Evolutionary conservation across 1,284 basidiomycete species (phyloP).

Genomic region (Ganoderma multipileum): DNA sequence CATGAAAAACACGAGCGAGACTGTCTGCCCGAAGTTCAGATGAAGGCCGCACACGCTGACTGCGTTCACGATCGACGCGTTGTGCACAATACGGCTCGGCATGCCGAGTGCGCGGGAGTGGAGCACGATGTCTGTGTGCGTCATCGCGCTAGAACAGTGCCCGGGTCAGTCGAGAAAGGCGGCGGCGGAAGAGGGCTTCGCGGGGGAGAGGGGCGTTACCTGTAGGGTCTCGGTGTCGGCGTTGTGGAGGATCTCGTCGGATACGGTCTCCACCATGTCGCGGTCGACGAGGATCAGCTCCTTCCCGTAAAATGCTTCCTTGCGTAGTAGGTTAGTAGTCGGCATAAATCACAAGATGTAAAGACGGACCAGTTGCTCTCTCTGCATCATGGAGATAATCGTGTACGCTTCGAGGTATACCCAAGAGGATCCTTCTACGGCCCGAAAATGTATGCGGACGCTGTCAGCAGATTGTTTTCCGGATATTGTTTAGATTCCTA

Average conservation of each 20-base stretch:
- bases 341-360: not conserved
- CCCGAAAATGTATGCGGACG: conserved; percentile 49
- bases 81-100: conserved; percentile 91
- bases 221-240: conserved; percentile 89
- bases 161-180: not conserved
- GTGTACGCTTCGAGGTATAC: conserved; percentile 97
- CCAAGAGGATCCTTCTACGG: conserved; percentile 77
- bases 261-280: conserved; percentile 95
- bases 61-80: conserved; percentile 98
- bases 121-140: conserved; percentile 95
- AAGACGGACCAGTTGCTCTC: conserved; percentile 78
- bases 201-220: conserved; percentile 60
- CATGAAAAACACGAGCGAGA: conserved; percentile 97
- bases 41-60: conserved; percentile 93
- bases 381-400: conserved; percentile 89
- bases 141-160: conserved; percentile 78
- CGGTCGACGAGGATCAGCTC: conserved; percentile 90
- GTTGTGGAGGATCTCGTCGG: conserved; percentile 86
- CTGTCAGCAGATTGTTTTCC: not conserved
- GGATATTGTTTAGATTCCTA: conserved; percentile 34
- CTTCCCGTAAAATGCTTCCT: conserved; percentile 94
- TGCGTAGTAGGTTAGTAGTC: conserved; percentile 34
- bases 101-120: conserved; percentile 85
- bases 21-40: conserved; percentile 96
- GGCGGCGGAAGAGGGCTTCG: no score